Evolutionary conservation across 2,329 filamentous ascomycete genomes (phyloP), one percentile per base, ranked within the genome.

Genomic region (Aspergillus uvarum): DNA sequence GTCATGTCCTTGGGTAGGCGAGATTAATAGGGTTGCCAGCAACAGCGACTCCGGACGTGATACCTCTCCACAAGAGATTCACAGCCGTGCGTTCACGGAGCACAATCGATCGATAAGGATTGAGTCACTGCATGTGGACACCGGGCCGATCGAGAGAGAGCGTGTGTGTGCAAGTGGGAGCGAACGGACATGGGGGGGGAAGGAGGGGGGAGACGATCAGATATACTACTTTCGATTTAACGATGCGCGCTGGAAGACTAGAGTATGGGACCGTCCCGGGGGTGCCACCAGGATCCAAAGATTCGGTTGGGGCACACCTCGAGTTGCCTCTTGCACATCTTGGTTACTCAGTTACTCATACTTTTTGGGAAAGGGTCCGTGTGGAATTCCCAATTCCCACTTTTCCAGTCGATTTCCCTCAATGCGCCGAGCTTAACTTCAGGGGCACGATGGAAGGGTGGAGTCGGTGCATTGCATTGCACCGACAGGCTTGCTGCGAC

Each of bases 61-160:
- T 67, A 58, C 64, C 62, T 63, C 53, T 65, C 59, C 63, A 47
- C 58, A 58, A 62, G 64, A 60, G 57, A 63, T 64, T 65, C 65
- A 62, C 66, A 60, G 58, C 56, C 57, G 63, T 65, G 51, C 61
- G 56, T 63, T 47, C 54, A 60, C 35, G 53, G 58, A 62, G 50
- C 59, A 59, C 56, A 42, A 59, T 48, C 47, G 53, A 50, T 51
- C 44, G 57, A 42, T 44, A 19, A 47, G 50, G 16, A 10, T 58
- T 52, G 47, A 51, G 24, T 55, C 57, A 58, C 54, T 49, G 58
- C 59, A 55, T 58, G 51, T 56, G 42, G 51, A 51, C 54, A 54
- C 50, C 54, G 62, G 59, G 58, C 55, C 56, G 53, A 19, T 7
- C 38, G 14, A 19, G 26, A 59, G 60, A 51, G 54, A 56, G 14